These are phyloP conservation scores for Didymosphaeria variabile DNA, from an alignment of 2,329 filamentous ascomycete genomes.

Conservation along the genomic window DNA sequence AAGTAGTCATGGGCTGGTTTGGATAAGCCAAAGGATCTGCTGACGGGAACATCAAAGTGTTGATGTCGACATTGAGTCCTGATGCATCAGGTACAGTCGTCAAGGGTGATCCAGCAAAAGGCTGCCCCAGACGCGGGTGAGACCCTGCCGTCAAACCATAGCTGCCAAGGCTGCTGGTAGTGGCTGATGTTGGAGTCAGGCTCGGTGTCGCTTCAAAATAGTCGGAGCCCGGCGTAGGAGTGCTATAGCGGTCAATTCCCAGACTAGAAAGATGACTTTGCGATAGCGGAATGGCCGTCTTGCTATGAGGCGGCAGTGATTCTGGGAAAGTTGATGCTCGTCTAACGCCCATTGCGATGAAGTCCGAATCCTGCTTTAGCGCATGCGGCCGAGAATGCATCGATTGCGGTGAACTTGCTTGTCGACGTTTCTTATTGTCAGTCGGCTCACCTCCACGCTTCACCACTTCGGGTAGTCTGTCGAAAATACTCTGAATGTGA, in stretches of 20 bases:
- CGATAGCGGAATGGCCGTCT: slow-evolving; percentile 40
- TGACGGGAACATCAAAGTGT: slow-evolving; percentile 82
- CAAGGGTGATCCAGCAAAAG: slow-evolving; percentile 42
- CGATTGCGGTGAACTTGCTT: slow-evolving; percentile 47
- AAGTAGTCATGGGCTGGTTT: slow-evolving; percentile 74
- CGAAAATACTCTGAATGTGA: slow-evolving; percentile 74
- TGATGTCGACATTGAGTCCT: slow-evolving; percentile 65
- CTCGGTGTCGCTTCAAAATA: slow-evolving; percentile 43
- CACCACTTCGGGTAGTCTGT: slow-evolving; percentile 78
- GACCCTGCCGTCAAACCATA: slow-evolving; percentile 34
- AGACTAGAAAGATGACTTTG: slow-evolving; percentile 40
- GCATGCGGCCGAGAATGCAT: slow-evolving; percentile 36
- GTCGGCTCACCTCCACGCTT: slow-evolving; percentile 53
- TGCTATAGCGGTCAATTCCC: slow-evolving; percentile 39
- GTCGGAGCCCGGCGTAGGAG: slow-evolving; percentile 38
- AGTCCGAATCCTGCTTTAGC: slow-evolving; percentile 34
- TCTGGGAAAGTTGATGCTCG: slow-evolving; percentile 51
- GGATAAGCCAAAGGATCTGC: slow-evolving; percentile 82
- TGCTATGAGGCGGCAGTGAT: slow-evolving; percentile 35
- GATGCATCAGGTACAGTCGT: slow-evolving; percentile 41
- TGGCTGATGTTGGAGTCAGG: slow-evolving; percentile 45
- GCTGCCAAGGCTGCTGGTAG: slow-evolving; percentile 36
- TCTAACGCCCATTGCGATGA: slow-evolving; percentile 31
- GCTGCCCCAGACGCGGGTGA: slow-evolving; percentile 37
- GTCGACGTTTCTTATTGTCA: slow-evolving; percentile 49